Base-by-base conservation (phyloP, 306 rosid species). In the Quercus suber region DNA sequence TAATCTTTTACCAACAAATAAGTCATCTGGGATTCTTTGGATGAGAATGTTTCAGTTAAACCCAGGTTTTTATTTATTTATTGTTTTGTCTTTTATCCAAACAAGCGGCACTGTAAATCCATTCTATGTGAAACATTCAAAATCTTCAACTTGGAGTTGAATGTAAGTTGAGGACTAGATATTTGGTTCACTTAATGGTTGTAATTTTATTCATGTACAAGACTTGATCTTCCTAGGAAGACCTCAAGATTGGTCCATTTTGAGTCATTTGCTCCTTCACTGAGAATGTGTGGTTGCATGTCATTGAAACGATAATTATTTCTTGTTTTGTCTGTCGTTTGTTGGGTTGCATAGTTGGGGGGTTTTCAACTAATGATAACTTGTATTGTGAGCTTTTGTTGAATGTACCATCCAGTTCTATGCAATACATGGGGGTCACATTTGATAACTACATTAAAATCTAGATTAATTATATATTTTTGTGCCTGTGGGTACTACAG, bases 11-110 rank as follows among this genome's bases (percentile, higher is more conserved):
- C 37, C 28, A 41, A 64, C 4, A n/a, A 6, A 28, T 1, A 78
- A 37, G 68, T 25, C 55, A 10, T 51, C 63, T 13, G 67, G 84
- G 27, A 77, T 61, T 58, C 65, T 72, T 55, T 37, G 73, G 68
- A 65, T 43, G 73, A 13, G 12, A 60, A 2, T 63, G 31, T 53
- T 53, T 67, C 21, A 7, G 72, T 33, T 4, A 19, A 67, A 17
- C 23, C 1, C 20, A 31, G 23, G 17, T 13, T 49, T 13, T 49
- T 49, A 49, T 10, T 49, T 49, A 19, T 19, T 5, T 41, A 8
- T 8, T 41, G 11, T 8, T 41, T 37, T 37, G 43, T 37, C 43
- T 67, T 67, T 33, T 1, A 65, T 33, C 23, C 51, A 28, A 58
- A 33, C 25, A 67, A 31, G 71, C 15, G 1, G 71, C 31, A 31